Percentiles rank a stretch among this genome's conserved stretches.
Evolutionary conservation across 1,284 basidiomycete species (phyloP).

Genomic region (Ganoderma lingzhi): DNA sequence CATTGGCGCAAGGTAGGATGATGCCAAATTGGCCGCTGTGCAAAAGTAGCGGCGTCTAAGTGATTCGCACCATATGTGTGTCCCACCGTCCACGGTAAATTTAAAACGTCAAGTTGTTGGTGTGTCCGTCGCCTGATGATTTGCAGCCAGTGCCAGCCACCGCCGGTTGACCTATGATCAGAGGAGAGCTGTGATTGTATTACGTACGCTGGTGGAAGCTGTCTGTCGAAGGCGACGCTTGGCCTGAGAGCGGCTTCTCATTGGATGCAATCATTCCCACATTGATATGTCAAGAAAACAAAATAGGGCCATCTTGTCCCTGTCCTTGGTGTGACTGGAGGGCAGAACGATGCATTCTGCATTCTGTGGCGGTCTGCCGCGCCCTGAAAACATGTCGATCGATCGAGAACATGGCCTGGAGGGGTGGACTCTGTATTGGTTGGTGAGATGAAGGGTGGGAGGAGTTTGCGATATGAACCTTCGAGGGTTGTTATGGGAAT

Average conservation of each 20-base stretch:
- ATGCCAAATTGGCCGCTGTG: too few species aligned
- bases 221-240: not conserved
- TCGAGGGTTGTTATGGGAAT: slow-evolving; percentile 33
- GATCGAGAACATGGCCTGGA: not conserved
- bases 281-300: slow-evolving; percentile 15
- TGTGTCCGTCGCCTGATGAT: slow-evolving; percentile 4
- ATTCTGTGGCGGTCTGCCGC: slow-evolving; percentile 2
- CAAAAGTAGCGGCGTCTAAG: too few species aligned
- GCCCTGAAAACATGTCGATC: slow-evolving; percentile 7
- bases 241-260: slow-evolving; percentile 12
- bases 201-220: not conserved
- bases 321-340: not conserved
- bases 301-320: not conserved
- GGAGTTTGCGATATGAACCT: slow-evolving; percentile 6
- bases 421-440: not conserved
- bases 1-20: too few species aligned
- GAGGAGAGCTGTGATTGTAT: slow-evolving; percentile 10
- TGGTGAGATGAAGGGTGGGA: slow-evolving; percentile 2
- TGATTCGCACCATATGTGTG: too few species aligned
- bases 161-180: slow-evolving; percentile 5
- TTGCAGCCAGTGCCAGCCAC: slow-evolving; percentile 8
- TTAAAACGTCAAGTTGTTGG: not conserved
- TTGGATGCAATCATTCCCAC: slow-evolving; percentile 17
- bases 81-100: not conserved
- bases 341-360: slow-evolving; percentile 1